Percentiles rank a stretch among this genome's conserved stretches.
phyloP scores from a whole-genome alignment of 2,329 filamentous ascomycete species.

The Botrytis elliptica region DNA sequence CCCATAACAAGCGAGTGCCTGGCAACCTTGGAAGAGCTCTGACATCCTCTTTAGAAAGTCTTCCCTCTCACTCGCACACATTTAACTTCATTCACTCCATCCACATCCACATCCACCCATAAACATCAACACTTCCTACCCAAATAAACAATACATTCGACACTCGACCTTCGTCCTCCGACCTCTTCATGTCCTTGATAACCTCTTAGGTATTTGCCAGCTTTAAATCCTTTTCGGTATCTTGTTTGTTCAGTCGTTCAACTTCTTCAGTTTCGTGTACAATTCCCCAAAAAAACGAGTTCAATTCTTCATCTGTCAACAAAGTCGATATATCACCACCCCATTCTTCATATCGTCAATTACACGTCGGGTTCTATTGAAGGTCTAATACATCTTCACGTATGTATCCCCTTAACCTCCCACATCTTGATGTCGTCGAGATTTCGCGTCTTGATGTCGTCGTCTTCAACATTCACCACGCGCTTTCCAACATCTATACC shows the following conservation, averaged over 20 bases:
- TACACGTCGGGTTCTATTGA: constrained; percentile 22
- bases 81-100: constrained; percentile 8
- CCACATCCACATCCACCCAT: constrained; percentile 8
- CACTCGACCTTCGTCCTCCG: background rate
- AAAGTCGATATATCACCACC: constrained; percentile 31
- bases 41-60: constrained; percentile 13
- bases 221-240: constrained; percentile 10
- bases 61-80: constrained; percentile 5
- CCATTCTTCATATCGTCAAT: constrained; percentile 23
- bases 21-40: constrained; percentile 16
- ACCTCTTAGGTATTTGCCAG: constrained; percentile 10
- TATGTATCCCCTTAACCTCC: constrained; percentile 28
- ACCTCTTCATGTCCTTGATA: constrained; percentile 2
- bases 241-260: constrained; percentile 18
- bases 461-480: constrained; percentile 25
- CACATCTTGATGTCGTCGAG: background rate
- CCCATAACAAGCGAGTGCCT: constrained; percentile 19
- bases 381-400: constrained; percentile 23
- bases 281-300: constrained; percentile 16
- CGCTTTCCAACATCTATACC: constrained; percentile 31
- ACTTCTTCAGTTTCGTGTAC: constrained; percentile 6
- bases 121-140: constrained; percentile 1
- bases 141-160: background rate
- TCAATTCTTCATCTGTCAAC: constrained; percentile 20
- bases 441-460: constrained; percentile 32